phyloP scores from a whole-genome alignment of 805 yeast genomes.

The Zygosaccharomyces pseudorouxii region DNA sequence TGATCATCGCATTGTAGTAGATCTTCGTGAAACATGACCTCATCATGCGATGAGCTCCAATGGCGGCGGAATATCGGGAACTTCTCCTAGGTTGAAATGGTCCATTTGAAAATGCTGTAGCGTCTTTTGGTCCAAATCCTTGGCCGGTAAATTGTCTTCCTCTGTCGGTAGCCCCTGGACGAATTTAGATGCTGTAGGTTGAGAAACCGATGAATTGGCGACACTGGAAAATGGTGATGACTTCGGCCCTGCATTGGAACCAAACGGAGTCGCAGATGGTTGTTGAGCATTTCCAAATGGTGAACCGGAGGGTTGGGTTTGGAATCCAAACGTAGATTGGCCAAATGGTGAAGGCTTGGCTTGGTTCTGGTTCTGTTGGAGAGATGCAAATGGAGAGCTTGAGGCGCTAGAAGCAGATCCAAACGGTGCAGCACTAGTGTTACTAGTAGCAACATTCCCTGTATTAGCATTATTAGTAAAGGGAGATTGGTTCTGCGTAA shows the following conservation, averaged over 20 bases:
- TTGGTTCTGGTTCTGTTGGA: conserved; percentile 3
- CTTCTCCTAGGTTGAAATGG: conserved; percentile 51
- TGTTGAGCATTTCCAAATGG: conserved; percentile 5
- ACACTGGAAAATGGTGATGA: conserved; percentile 3
- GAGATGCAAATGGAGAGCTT: conserved; percentile 12
- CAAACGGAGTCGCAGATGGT: neutral
- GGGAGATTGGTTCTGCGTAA: neutral
- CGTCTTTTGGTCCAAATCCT: conserved; percentile 43
- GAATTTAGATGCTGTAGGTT: conserved; percentile 19
- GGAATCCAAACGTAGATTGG: neutral
- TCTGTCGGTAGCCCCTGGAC: conserved; percentile 36
- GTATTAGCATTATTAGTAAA: conserved; percentile 5
- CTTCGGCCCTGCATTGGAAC: neutral
- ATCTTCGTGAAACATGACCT: neutral
- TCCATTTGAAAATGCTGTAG: conserved; percentile 45
- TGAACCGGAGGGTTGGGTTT: neutral
- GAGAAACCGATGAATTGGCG: neutral
- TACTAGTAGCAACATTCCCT: neutral
- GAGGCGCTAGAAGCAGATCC: conserved; percentile 1
- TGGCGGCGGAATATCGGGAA: conserved; percentile 76
- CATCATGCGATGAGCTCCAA: conserved; percentile 30
- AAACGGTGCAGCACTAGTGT: conserved; percentile 3
- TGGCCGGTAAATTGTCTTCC: conserved; percentile 27
- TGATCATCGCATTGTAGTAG: conserved; percentile 4
- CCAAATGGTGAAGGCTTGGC: neutral